phyloP scores from a whole-genome alignment of 2,329 filamentous ascomycete species.

The Fusarium kyushuense region DNA sequence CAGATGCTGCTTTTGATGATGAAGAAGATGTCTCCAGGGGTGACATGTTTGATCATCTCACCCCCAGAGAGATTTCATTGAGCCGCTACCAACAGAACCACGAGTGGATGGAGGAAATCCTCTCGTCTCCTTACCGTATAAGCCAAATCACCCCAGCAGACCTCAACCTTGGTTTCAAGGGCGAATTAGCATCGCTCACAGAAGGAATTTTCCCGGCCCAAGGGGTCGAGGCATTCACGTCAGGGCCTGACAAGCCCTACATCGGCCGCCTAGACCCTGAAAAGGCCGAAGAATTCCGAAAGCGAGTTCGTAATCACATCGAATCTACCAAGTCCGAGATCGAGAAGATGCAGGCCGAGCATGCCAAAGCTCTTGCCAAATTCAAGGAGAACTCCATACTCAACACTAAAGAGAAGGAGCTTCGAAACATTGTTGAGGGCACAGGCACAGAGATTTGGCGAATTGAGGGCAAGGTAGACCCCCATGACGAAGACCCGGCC shows the following conservation, averaged over 20 bases:
- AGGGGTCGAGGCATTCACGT: conserved; percentile 60
- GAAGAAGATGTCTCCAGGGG: conserved; percentile 90
- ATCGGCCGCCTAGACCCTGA: conserved; percentile 74
- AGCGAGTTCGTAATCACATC: conserved; percentile 79
- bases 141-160: conserved; percentile 88
- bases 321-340: conserved; percentile 83
- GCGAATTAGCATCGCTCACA: conserved; percentile 84
- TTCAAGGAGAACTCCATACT: conserved; percentile 78
- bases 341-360: conserved; percentile 82
- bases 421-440: conserved; percentile 74
- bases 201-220: conserved; percentile 84
- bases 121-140: conserved; percentile 89
- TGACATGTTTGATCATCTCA: conserved; percentile 90
- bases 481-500: conserved; percentile 61
- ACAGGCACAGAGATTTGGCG: conserved; percentile 72
- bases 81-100: conserved; percentile 93
- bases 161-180: conserved; percentile 85
- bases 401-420: conserved; percentile 78
- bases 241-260: conserved; percentile 68
- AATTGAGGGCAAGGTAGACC: conserved; percentile 68
- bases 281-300: conserved; percentile 86
- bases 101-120: conserved; percentile 98
- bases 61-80: conserved; percentile 88
- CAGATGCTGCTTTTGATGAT: conserved; percentile 74
- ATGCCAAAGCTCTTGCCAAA: conserved; percentile 79